Evolutionary conservation across 768 basidiomycete species (phyloP).

Genomic region (Suillus lakei): DNA sequence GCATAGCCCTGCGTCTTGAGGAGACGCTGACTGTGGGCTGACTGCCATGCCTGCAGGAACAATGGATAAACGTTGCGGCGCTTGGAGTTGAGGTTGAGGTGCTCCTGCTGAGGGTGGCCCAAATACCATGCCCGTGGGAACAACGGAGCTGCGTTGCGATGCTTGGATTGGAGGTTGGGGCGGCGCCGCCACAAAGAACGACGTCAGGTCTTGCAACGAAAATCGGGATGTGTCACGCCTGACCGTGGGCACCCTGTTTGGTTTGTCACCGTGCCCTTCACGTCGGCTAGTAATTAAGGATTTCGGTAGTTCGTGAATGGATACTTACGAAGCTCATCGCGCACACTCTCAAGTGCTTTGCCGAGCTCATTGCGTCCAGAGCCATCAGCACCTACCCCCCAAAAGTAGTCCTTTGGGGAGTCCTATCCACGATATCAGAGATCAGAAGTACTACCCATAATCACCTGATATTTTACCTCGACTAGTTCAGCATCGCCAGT

Average conservation of each 20-base stretch:
- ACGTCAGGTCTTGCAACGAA: conserved; percentile 37
- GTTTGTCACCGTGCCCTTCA: conserved; percentile 26
- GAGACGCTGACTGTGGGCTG: conserved; percentile 3
- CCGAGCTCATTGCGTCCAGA: conserved; percentile 77
- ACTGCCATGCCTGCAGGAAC: conserved; percentile 7
- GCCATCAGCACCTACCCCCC: conserved; percentile 73
- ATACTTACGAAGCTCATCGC: conserved; percentile 52
- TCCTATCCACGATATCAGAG: conserved; percentile 44
- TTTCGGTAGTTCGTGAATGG: neutral
- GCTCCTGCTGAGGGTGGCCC: conserved; percentile 1
- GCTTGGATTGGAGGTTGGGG: neutral
- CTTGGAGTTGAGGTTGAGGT: neutral
- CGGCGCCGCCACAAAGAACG: conserved; percentile 19
- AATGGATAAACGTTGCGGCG: conserved; percentile 12
- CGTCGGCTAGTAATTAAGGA: neutral
- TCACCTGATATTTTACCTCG: conserved; percentile 52
- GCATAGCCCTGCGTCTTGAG: conserved; percentile 28
- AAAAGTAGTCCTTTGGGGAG: conserved; percentile 78
- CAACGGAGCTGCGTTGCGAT: conserved; percentile 13
- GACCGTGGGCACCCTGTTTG: conserved; percentile 30
- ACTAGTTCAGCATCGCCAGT: conserved; percentile 72
- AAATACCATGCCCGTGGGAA: conserved; percentile 5
- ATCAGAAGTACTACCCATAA: conserved; percentile 6
- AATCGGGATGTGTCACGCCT: conserved; percentile 33
- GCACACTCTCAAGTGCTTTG: conserved; percentile 66